Evolutionary conservation across 2,329 filamentous ascomycete species (phyloP).

Genomic region (Orbilia blumenaviensis): DNA sequence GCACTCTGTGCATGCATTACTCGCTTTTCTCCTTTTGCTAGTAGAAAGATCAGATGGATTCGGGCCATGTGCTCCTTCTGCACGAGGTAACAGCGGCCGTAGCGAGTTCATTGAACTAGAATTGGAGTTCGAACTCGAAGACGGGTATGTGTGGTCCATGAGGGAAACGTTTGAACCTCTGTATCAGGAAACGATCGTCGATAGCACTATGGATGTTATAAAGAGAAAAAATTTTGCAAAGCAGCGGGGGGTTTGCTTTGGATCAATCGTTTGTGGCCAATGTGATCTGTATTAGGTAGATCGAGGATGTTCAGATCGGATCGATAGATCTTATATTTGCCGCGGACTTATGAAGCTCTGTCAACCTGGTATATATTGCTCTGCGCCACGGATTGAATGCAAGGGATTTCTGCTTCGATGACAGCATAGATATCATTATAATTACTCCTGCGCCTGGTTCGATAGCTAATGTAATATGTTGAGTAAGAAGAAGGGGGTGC

Average conservation of each 20-base stretch:
- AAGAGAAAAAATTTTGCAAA: background rate
- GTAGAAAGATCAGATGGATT: conserved; percentile 46
- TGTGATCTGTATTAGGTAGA: conserved; percentile 2
- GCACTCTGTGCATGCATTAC: conserved; percentile 51
- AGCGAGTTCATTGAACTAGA: conserved; percentile 51
- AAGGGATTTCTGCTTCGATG: conserved; percentile 40
- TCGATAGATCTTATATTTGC: conserved; percentile 9
- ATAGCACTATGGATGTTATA: background rate
- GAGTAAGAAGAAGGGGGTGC: conserved; percentile 28
- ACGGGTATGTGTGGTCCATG: conserved; percentile 40
- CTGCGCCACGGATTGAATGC: conserved; percentile 35
- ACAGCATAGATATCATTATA: conserved; percentile 49
- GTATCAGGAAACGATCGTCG: conserved; percentile 40
- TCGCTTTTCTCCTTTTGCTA: conserved; percentile 48
- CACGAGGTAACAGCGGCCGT: conserved; percentile 45
- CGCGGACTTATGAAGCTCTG: conserved; percentile 2
- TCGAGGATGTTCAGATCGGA: background rate
- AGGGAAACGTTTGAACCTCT: background rate
- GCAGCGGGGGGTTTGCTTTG: background rate
- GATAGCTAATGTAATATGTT: conserved; percentile 16
- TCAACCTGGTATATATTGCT: conserved; percentile 20
- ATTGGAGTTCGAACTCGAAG: conserved; percentile 45
- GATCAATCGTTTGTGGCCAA: background rate
- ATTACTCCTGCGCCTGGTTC: conserved; percentile 14
- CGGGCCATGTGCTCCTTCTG: conserved; percentile 42